Evolutionary conservation across 768 basidiomycete species (phyloP).

Genomic region (Suillus clintonianus): DNA sequence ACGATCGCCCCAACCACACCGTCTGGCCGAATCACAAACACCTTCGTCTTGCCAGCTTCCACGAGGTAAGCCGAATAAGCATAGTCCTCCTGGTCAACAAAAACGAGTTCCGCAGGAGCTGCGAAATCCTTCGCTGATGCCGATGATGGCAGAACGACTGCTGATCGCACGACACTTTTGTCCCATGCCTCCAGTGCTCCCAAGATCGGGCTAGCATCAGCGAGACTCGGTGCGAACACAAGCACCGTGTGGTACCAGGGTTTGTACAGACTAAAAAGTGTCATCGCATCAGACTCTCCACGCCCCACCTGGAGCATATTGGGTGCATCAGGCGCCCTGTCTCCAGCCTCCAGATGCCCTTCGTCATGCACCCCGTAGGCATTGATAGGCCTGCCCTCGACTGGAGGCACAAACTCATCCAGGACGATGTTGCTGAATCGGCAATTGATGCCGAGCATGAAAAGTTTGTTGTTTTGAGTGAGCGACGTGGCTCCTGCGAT

Average conservation of each 20-base stretch:
- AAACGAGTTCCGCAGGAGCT: constrained; percentile 26
- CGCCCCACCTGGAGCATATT: constrained; percentile 18
- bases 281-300: constrained; percentile 8
- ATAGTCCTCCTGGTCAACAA: constrained; percentile 36
- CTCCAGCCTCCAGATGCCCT: constrained; percentile 8
- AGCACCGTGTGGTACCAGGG: constrained; percentile 17
- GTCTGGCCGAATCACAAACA: constrained; percentile 41
- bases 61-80: constrained; percentile 39
- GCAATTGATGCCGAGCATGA: constrained; percentile 33
- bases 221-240: constrained; percentile 3
- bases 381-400: neutral
- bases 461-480: constrained; percentile 24
- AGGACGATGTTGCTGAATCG: constrained; percentile 13
- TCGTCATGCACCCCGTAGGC: constrained; percentile 11
- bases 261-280: constrained; percentile 23
- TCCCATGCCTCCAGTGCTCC: neutral
- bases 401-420: neutral
- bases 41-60: constrained; percentile 28
- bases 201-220: constrained; percentile 6
- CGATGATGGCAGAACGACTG: neutral
- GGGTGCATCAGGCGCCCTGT: constrained; percentile 9
- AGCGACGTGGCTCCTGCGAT: too few relatives aligned
- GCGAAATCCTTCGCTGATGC: neutral
- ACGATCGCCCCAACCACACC: constrained; percentile 43
- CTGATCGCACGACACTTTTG: neutral